These are phyloP conservation scores for Fusarium falciforme DNA, from an alignment of 2,329 filamentous ascomycete genomes.

Conservation along the genomic window DNA sequence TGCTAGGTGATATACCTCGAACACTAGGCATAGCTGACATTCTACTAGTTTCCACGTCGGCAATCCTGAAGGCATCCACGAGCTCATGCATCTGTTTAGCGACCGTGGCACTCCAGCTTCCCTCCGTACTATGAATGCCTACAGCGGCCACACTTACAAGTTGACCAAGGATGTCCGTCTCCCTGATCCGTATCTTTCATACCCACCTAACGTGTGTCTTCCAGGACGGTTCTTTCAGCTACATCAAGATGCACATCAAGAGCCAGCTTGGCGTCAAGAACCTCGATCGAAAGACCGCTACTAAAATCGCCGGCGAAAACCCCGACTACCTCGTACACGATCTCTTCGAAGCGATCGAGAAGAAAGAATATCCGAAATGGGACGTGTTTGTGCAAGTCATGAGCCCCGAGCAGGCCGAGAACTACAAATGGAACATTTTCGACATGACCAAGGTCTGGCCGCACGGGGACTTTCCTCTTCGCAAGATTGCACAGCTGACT, in stretches of 20 bases:
- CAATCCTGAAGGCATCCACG: constrained; percentile 65
- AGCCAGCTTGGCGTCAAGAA: constrained; percentile 72
- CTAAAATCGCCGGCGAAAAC: constrained; percentile 58
- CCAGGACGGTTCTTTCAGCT: constrained; percentile 70
- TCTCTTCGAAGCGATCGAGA: constrained; percentile 71
- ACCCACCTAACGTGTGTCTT: not conserved
- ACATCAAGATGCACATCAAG: constrained; percentile 74
- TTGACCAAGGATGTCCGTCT: constrained; percentile 61
- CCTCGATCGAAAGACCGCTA: constrained; percentile 46
- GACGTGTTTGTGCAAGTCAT: constrained; percentile 74
- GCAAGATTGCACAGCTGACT: constrained; percentile 70
- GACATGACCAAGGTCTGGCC: constrained; percentile 80
- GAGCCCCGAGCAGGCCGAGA: constrained; percentile 70
- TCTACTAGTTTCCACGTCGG: constrained; percentile 56
- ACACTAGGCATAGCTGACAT: not conserved
- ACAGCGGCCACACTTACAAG: constrained; percentile 75
- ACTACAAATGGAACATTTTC: constrained; percentile 74
- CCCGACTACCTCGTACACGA: constrained; percentile 74
- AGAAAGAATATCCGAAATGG: constrained; percentile 72
- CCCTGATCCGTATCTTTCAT: not conserved
- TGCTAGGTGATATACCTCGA: not conserved
- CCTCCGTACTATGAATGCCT: constrained; percentile 75
- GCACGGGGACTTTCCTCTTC: constrained; percentile 73
- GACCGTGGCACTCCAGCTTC: constrained; percentile 75
- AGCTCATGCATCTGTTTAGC: constrained; percentile 70